phyloP scores from a whole-genome alignment of 1,284 basidiomycete species.

The Melanopsichium pennsylvanicum region DNA sequence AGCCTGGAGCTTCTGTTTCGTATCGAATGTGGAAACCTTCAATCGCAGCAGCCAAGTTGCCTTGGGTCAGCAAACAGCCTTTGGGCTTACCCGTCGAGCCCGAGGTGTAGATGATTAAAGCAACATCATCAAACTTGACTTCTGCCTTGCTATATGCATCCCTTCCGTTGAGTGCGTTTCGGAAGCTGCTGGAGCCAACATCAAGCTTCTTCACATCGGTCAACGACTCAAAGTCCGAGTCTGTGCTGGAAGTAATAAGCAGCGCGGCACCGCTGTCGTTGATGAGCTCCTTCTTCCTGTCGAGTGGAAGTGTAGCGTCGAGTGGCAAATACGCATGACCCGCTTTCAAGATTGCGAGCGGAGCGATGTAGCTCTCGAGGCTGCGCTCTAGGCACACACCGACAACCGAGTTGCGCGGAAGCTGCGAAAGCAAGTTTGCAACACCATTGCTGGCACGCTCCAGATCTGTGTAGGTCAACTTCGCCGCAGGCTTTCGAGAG shows the following conservation, averaged over 20 bases:
- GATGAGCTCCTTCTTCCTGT: conserved; percentile 59
- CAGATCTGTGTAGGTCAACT: conserved; percentile 46
- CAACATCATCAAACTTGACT: conserved; percentile 27
- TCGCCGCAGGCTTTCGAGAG: conserved; percentile 2
- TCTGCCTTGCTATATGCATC: background rate
- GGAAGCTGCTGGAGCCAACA: conserved; percentile 14
- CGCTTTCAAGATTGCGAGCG: conserved; percentile 52
- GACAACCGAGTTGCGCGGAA: conserved; percentile 42
- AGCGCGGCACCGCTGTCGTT: conserved; percentile 46
- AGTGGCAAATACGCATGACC: conserved; percentile 63
- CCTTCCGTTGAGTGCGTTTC: background rate
- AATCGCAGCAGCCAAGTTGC: conserved; percentile 54
- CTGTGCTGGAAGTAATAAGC: conserved; percentile 27
- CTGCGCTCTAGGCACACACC: conserved; percentile 54
- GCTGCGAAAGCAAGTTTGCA: conserved; percentile 15
- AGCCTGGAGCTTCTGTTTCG: conserved; percentile 46
- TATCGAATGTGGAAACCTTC: conserved; percentile 46
- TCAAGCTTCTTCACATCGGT: conserved; percentile 4
- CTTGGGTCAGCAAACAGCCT: conserved; percentile 54
- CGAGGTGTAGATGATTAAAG: conserved; percentile 63
- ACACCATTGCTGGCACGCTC: conserved; percentile 21
- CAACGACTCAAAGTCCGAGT: background rate
- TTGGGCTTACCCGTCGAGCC: conserved; percentile 62
- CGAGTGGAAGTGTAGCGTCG: conserved; percentile 60
- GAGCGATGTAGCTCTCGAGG: conserved; percentile 50